Evolutionary conservation across 345 rosid species (phyloP).

Genomic region (Arabidopsis thaliana): DNA sequence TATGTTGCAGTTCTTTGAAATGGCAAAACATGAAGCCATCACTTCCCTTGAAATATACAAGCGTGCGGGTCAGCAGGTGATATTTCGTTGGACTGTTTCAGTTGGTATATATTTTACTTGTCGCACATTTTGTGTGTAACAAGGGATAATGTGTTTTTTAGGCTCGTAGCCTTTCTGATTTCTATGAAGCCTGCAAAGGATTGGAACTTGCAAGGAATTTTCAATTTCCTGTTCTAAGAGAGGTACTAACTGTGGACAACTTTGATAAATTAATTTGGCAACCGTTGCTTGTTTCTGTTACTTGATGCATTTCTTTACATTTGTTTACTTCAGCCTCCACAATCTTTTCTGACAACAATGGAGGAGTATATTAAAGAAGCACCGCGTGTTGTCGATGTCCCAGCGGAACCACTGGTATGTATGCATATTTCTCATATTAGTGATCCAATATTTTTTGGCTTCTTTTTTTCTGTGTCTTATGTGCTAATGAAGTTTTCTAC

Average conservation of each 20-base stretch:
- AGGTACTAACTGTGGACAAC: slow-evolving; percentile 53
- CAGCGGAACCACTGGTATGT: slow-evolving; percentile 72
- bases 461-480: background rate
- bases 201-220: slow-evolving; percentile 98
- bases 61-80: slow-evolving; percentile 91
- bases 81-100: slow-evolving; percentile 36
- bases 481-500: slow-evolving; percentile 31
- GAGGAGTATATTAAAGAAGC: slow-evolving; percentile 98
- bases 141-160: slow-evolving; percentile 44
- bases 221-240: slow-evolving; percentile 93
- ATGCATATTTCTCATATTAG: slow-evolving; percentile 34
- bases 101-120: background rate
- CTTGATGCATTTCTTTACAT: background rate
- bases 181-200: slow-evolving; percentile 93
- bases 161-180: slow-evolving; percentile 92
- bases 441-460: background rate
- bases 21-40: slow-evolving; percentile 95
- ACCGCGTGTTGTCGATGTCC: slow-evolving; percentile 79
- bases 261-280: background rate
- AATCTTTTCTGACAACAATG: slow-evolving; percentile 91
- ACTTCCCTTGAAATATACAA: slow-evolving; percentile 83
- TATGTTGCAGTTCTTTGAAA: slow-evolving; percentile 87
- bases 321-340: slow-evolving; percentile 76
- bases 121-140: slow-evolving; percentile 17
- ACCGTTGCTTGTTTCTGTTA: background rate